Percentiles rank a stretch among this genome's conserved stretches.
phyloP scores from a whole-genome alignment of 805 yeast genomes.

The Kuraishia ogatae region DNA sequence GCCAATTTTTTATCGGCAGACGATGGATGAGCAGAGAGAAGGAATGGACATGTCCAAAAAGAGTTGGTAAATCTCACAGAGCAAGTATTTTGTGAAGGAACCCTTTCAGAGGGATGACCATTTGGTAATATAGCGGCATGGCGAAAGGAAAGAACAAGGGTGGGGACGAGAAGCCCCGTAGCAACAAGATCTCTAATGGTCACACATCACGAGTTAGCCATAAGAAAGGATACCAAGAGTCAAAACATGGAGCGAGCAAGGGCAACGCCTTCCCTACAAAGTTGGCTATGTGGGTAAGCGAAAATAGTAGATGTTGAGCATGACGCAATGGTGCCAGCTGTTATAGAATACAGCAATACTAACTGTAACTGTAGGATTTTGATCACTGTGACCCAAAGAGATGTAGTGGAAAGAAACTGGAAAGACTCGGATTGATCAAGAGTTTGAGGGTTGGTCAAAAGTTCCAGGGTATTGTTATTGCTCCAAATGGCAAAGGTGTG shows the following conservation, averaged over 20 bases:
- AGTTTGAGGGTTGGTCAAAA: slow-evolving; percentile 86
- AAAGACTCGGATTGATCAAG: slow-evolving; percentile 76
- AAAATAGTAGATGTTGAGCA: too few relatives aligned
- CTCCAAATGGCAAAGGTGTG: slow-evolving; percentile 80
- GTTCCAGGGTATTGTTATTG: slow-evolving; percentile 78
- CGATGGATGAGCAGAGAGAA: background rate
- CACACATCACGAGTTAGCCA: slow-evolving; percentile 48
- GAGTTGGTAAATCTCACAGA: too few relatives aligned
- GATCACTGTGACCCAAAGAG: slow-evolving; percentile 98
- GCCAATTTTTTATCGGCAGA: background rate
- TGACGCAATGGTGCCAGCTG: too few relatives aligned
- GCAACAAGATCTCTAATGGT: slow-evolving; percentile 41
- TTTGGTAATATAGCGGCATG: slow-evolving; percentile 24
- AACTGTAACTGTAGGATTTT: slow-evolving; percentile 42
- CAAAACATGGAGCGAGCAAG: slow-evolving; percentile 12
- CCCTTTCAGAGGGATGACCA: too few relatives aligned
- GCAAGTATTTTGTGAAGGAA: too few relatives aligned
- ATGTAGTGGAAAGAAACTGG: slow-evolving; percentile 92
- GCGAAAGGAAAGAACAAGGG: slow-evolving; percentile 45
- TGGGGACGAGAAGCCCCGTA: slow-evolving; percentile 26
- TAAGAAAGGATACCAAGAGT: slow-evolving; percentile 24
- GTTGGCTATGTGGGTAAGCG: slow-evolving; percentile 78
- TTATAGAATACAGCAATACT: too few relatives aligned
- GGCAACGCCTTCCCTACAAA: slow-evolving; percentile 60
- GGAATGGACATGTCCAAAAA: background rate